Base-by-base conservation (phyloP, 805 yeast genomes). In the Ogataea sp. region DNA sequence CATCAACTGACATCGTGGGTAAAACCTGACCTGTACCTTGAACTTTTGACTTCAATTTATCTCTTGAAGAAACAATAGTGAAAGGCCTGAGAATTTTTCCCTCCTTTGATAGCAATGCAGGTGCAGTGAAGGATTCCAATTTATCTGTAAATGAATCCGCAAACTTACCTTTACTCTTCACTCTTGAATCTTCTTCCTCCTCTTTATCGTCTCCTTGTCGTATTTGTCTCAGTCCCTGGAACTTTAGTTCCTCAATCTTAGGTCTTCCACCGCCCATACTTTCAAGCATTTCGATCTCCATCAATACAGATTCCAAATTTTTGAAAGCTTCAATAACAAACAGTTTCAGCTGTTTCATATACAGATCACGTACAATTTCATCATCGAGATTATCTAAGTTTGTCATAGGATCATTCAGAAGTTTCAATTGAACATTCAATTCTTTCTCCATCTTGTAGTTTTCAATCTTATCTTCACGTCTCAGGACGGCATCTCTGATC, bases 1-100 rank as follows among this genome's bases (percentile, higher is more conserved):
- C 97, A 47, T 93, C 98, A 0, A 93, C 88, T 0, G 95, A 68
- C 93, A 93, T 86, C 0, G 97, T 86, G 2, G 98, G 98, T 23
- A 90, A 68, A 20, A 72, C 78, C 60, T 93, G 97, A 1, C 97
- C 98, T 2, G 94, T 86, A 1, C 97, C 96, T 49, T 75, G 78
- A 0, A 89, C 96, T 50, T 80, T 75, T 25, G 68, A 63, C 41
- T 71, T 66, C 15, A 86, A 47, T 34, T 80, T 75, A 28, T 75
- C 76, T 43, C 76, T 70, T 25, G 70, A 62, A 9, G 80, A 65
- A 13, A 78, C 75, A 15, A 90, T 70, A 0, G 90, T 83, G 59
- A 90, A 93, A 10, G 97, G 97, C 49, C 83, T 73, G 25, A 84
- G 59, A 6, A 90, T 81, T 56, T 81, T 83, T 3, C 97, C 97